These are phyloP conservation scores for Cystofilobasidium macerans DNA, from an alignment of 768 basidiomycete species.

Conservation along the genomic window DNA sequence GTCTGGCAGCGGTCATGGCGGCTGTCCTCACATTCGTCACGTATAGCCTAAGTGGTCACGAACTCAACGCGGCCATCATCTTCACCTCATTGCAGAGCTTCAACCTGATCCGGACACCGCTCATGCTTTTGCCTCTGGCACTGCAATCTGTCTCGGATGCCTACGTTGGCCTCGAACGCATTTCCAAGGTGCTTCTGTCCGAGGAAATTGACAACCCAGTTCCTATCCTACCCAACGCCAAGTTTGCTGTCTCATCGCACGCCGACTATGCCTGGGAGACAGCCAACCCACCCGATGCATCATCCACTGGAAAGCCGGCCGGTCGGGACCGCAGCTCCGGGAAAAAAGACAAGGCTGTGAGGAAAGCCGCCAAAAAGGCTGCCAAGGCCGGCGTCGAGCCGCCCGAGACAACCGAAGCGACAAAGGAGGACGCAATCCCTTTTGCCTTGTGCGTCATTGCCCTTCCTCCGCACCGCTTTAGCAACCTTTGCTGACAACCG, in stretches of 20 bases:
- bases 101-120: constrained; percentile 46
- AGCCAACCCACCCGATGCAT: constrained; percentile 10
- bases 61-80: constrained; percentile 47
- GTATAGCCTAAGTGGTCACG: constrained; percentile 50
- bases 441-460: constrained; percentile 44
- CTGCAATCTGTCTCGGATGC: constrained; percentile 46
- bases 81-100: constrained; percentile 52
- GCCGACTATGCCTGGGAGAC: constrained; percentile 34
- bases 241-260: constrained; percentile 41
- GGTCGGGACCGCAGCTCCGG: constrained; percentile 27
- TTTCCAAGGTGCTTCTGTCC: constrained; percentile 45
- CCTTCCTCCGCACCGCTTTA: no score
- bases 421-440: constrained; percentile 34
- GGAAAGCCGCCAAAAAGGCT: constrained; percentile 25
- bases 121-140: constrained; percentile 50
- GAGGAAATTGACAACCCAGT: constrained; percentile 34
- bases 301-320: not conserved
- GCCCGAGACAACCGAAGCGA: constrained; percentile 18
- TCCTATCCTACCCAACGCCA: constrained; percentile 39
- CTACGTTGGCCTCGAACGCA: constrained; percentile 46
- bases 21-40: constrained; percentile 45
- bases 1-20: constrained; percentile 22
- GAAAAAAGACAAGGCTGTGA: constrained; percentile 30
- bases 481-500: no score
- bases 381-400: constrained; percentile 25